Base-by-base conservation (phyloP, 768 basidiomycete species). In the Macrolepiota dolichaula region DNA sequence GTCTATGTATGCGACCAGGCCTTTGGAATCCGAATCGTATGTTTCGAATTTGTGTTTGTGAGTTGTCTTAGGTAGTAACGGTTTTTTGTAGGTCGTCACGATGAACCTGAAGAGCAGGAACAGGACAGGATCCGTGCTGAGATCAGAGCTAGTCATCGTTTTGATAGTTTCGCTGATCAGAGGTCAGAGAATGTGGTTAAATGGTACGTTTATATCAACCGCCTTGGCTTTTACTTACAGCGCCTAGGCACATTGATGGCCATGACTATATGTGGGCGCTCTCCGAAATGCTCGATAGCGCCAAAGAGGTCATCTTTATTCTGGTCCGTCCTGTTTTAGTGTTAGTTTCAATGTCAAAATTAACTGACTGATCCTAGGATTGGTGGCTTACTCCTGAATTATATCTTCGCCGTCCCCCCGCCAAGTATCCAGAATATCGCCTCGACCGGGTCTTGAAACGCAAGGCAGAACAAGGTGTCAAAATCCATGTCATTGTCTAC, bases 191-290 rank as follows among this genome's bases (percentile, higher is more conserved):
- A 95, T 70, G 76, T 79, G 36, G 87, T 91, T 47, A 98, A 97
- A 75, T 98, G 92, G 91, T 89, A 59, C 25, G 73, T 62, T 38
- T 3, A 29, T 55, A 12, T 51, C 53, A 24, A 35, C 37, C 29
- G 13, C 17, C 53, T 47, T 9, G 36, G 13, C 57, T 5, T 40
- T 57, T 35, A 36, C 44, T 46, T 32, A 40, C 40, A 27, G 47
- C 59, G 13, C 1, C 15, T 47, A 75, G 89, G 88, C 94, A 95
- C 70, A 82, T 96, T 51, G 96, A 96, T 67, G 96, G 96, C 0
- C 93, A 97, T 60, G 96, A 98, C 75, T 98, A 96, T 72, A 91
- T 98, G 83, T 98, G 90, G 84, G 96, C 96, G 0, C 71, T 97
- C 37, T 93, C 92, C 1, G 94, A 96, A 74, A 79, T 96, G 74